phyloP scores from a whole-genome alignment of 2,329 filamentous ascomycete genomes.

The Venturia carpophila region DNA sequence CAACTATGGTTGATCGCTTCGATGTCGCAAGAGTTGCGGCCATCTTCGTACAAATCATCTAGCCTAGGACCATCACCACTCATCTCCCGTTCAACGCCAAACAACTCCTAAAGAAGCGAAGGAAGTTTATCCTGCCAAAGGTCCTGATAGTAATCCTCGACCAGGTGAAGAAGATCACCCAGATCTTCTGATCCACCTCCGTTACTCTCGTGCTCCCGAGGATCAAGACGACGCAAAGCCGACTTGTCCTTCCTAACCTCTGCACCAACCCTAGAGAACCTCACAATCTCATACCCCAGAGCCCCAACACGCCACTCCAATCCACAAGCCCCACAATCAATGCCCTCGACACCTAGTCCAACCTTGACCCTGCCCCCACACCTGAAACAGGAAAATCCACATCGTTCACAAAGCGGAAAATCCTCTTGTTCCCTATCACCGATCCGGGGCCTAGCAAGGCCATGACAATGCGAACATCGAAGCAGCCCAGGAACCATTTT shows the following conservation, averaged over 20 bases:
- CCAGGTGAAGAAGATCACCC: conserved; percentile 16
- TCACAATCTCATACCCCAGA: conserved; percentile 31
- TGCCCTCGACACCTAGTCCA: conserved; percentile 18
- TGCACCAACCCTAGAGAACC: background rate
- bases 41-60: too few species aligned
- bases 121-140: conserved; percentile 7
- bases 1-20: too few species aligned
- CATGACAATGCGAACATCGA: conserved; percentile 30
- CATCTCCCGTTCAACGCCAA: too few species aligned
- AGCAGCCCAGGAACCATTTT: conserved; percentile 24
- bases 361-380: conserved; percentile 28
- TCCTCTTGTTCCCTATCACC: conserved; percentile 6
- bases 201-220: background rate
- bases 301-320: conserved; percentile 32
- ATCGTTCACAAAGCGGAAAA: conserved; percentile 33
- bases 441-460: conserved; percentile 25
- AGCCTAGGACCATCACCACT: too few species aligned
- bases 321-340: conserved; percentile 30
- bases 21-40: too few species aligned
- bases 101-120: background rate
- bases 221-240: background rate
- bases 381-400: conserved; percentile 36
- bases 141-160: conserved; percentile 10
- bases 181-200: background rate
- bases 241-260: background rate